Base-by-base conservation (phyloP, 2,329 filamentous ascomycete genomes). In the Cladosporium velox region DNA sequence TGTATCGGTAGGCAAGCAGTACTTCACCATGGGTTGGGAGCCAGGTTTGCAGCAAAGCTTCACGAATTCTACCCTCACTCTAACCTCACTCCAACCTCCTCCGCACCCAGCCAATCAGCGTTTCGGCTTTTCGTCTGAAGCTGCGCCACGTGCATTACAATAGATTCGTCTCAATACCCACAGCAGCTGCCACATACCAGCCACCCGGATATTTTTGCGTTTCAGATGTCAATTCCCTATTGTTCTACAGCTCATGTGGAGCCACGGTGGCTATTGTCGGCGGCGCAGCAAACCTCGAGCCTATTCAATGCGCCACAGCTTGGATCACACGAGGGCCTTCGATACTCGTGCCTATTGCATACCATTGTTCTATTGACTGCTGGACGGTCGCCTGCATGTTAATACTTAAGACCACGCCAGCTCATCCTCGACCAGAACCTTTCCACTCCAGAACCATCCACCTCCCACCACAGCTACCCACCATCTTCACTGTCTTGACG, bases 341-440 rank as follows among this genome's bases (percentile, higher is more conserved):
- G 32, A 54, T 34, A 41, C 35, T 47, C 38, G 38, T 59, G 38
- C 57, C 34, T 47, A 59, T 59, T 59, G 57, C 41, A n/a, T 47
- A 26, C 60, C 21, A 63, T 63, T 63, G 60, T 55, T 54, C 60
- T 63, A 63, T 63, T 63, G 60, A 63, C 47, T 28, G 60, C 49
- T 24, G 24, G 28, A 62, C 21, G 59, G 55, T 34, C 34, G 18
- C 18, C 59, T 14, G n/a, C 59, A 12, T 52, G 28, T 21, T 15
- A 52, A 62, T 52, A 52, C 59, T 54, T 47, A 59, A 44, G 38
- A 24, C 26, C 28, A 30, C 60, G 24, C 60, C 60, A 41, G 14
- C 60, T 26, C 60, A 35, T 63, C 47, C 21, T 55, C 47, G 49
- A 63, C 60, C 60, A 63, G 60, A 63, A 63, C 34, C 44, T 21